Evolutionary conservation across 805 yeast genomes (phyloP), one percentile per base, ranked within the genome.

Genomic region (Suhomyces kilbournensis): DNA sequence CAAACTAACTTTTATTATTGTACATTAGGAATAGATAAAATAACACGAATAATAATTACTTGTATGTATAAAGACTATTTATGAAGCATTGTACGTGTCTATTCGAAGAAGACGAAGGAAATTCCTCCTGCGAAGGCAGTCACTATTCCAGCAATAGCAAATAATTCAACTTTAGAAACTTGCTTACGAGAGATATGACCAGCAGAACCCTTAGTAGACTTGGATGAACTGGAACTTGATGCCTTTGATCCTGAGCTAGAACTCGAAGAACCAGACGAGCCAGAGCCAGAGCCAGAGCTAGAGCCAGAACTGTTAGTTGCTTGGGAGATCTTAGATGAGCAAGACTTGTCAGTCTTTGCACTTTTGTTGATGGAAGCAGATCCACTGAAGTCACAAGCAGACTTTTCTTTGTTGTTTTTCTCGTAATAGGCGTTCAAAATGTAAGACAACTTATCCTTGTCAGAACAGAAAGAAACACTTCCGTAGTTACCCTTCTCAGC

Each of bases 401-500:
- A 68, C 1, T 68, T 51, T 47, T 60, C 56, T 47, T 65, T 65
- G 56, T 72, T 74, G 54, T 84, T 78, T 39, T 70, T 71, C 48
- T 67, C 67, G 58, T 64, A 64, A 62, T 62, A 64, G 48, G 52
- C 51, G 58, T 86, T 83, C 71, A 88, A 67, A 39, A 83, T 79
- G 63, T 78, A 88, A 38, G 88, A 79, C 61, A 88, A 76, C 72
- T 83, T 76, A 53, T 84, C 87, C 69, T 84, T 81, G 51, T 80
- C 68, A 19, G 82, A 74, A 69, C 94, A 88, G 84, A 79, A 85
- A 15, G 93, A 86, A 72, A 77, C 82, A 26, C 85, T 77, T 69
- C 94, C 94, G 67, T 88, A 88, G 6, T 64, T 61, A 66, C 93
- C 94, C 20, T 75, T 67, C 47, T 79, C 69, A 73, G 90, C 92